Evolutionary conservation across 2,329 filamentous ascomycete species (phyloP).

Genomic region (Clonostachys solani): DNA sequence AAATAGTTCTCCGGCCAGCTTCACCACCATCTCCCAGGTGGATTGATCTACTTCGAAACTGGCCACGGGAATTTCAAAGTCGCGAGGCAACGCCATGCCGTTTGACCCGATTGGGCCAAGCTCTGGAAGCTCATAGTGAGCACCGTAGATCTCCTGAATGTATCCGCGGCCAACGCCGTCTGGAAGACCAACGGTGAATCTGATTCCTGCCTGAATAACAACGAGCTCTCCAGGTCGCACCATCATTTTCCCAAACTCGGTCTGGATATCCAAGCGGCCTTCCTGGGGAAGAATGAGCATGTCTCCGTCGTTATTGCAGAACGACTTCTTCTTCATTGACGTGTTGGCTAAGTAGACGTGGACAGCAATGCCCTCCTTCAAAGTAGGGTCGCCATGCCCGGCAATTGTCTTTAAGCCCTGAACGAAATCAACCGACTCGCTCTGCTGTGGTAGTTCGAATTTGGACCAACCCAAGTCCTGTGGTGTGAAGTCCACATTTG

Average conservation of each 20-base stretch:
- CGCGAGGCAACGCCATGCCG: constrained; percentile 60
- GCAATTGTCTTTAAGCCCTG: constrained; percentile 23
- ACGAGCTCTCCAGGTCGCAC: constrained; percentile 61
- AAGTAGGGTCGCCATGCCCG: constrained; percentile 64
- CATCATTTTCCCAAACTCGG: constrained; percentile 57
- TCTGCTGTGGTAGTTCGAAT: constrained; percentile 39
- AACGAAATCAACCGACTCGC: constrained; percentile 51
- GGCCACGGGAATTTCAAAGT: constrained; percentile 67
- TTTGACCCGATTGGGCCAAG: constrained; percentile 65
- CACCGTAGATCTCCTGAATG: constrained; percentile 64
- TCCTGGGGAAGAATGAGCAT: constrained; percentile 64
- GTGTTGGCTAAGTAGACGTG: constrained; percentile 66
- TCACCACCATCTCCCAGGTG: constrained; percentile 42
- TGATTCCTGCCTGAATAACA: constrained; percentile 58
- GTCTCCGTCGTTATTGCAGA: constrained; percentile 68
- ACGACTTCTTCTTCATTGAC: constrained; percentile 65
- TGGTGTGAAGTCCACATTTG: constrained; percentile 36
- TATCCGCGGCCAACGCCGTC: constrained; percentile 59
- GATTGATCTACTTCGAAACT: constrained; percentile 32
- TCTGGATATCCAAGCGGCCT: constrained; percentile 60
- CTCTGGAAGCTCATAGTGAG: constrained; percentile 62
- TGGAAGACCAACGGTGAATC: constrained; percentile 55
- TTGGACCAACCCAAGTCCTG: constrained; percentile 45
- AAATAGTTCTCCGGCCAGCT: constrained; percentile 57
- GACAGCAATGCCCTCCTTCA: constrained; percentile 65